Percentiles rank a stretch among this genome's conserved stretches.
Conservation (phyloP, 106 monocot genomes). For the Phalaenopsis equestris region DNA sequence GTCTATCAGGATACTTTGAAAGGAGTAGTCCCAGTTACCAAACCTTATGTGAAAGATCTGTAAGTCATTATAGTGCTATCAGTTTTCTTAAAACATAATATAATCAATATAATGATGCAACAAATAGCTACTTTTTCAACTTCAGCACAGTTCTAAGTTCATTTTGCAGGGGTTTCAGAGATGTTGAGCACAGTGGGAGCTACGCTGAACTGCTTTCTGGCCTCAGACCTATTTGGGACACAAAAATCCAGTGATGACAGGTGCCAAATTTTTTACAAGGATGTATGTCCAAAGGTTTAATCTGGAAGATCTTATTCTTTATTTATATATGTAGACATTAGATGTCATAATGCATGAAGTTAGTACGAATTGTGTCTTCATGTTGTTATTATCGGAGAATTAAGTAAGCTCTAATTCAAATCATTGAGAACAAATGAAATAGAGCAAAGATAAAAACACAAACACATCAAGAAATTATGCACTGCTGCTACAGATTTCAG, state of each 20-base stretch:
- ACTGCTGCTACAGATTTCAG: too few relatives aligned
- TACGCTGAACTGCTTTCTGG: slow-evolving; percentile 13
- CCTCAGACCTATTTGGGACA: slow-evolving; percentile 45
- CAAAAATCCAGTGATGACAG: slow-evolving; percentile 33
- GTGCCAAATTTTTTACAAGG: slow-evolving; percentile 41
- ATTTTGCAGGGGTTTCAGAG: slow-evolving; percentile 4
- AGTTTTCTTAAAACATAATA: not conserved
- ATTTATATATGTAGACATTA: not conserved
- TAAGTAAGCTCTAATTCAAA: too few relatives aligned
- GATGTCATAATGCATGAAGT: not conserved
- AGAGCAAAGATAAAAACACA: not conserved
- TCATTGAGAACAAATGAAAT: too few relatives aligned
- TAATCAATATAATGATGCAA: not conserved
- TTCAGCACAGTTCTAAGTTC: not conserved
- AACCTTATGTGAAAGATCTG: slow-evolving; percentile 18
- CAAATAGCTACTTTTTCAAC: not conserved
- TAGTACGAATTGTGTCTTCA: not conserved
- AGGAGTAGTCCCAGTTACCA: slow-evolving; percentile 12
- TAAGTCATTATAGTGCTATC: slow-evolving; percentile 12
- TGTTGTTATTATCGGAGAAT: too few relatives aligned
- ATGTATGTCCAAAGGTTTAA: slow-evolving; percentile 30
- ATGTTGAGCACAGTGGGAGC: slow-evolving; percentile 15
- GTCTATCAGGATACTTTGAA: slow-evolving; percentile 22
- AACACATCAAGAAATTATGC: too few relatives aligned
- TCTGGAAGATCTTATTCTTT: slow-evolving; percentile 31